Conservation (phyloP, 2,329 filamentous ascomycete genomes). For the Fusarium sp. region DNA sequence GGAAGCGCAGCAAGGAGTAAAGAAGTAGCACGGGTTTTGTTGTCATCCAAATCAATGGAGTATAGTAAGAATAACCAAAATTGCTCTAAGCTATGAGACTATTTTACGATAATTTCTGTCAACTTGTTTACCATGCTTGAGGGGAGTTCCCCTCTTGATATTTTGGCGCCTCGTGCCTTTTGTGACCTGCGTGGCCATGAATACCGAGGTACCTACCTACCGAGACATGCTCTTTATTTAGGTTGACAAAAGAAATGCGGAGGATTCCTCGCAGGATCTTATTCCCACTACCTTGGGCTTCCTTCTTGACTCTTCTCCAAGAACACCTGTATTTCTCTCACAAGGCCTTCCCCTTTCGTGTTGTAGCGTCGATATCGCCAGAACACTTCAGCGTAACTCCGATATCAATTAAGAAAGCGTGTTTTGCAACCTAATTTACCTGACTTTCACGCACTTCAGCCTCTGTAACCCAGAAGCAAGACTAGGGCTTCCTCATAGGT, state of each 20-base stretch:
- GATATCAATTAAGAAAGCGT: neutral
- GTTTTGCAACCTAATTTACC: neutral
- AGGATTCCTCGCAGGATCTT: neutral
- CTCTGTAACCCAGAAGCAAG: neutral
- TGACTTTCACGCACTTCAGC: accelerated
- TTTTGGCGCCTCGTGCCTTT: too few relatives aligned
- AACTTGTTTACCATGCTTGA: too few relatives aligned
- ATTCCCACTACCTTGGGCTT: too few relatives aligned
- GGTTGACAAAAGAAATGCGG: neutral
- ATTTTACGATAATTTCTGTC: too few relatives aligned
- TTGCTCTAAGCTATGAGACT: too few relatives aligned
- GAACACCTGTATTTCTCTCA: neutral
- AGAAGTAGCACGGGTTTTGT: too few relatives aligned
- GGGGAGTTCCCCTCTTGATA: too few relatives aligned
- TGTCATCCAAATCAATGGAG: too few relatives aligned
- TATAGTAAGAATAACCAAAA: too few relatives aligned
- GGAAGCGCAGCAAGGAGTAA: neutral
- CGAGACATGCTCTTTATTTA: neutral
- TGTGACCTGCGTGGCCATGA: neutral
- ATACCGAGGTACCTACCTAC: too few relatives aligned
- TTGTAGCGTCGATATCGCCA: neutral
- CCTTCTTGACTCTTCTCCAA: too few relatives aligned
- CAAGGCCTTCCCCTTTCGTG: neutral
- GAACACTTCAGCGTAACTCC: neutral
- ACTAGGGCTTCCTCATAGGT: neutral